These are phyloP conservation scores for Pythium myriotylum DNA, from an alignment of 352 stramenopile genomes.

Conservation along the genomic window DNA sequence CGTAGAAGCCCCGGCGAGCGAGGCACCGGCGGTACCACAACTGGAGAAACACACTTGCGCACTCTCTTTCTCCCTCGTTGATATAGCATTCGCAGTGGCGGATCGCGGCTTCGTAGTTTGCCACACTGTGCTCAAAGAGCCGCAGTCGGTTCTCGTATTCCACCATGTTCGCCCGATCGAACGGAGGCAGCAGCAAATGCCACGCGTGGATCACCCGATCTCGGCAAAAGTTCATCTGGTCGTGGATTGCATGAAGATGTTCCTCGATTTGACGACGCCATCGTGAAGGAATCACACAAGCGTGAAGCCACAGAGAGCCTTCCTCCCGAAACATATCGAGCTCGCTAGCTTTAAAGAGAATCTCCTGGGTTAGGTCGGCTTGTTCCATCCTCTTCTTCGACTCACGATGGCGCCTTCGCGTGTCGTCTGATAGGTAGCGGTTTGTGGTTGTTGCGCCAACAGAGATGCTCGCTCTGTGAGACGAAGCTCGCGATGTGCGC, in stretches of 20 bases:
- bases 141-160: slow-evolving; percentile 45
- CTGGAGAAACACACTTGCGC: slow-evolving; percentile 48
- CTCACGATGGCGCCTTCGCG: slow-evolving; percentile 30
- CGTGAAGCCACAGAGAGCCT: slow-evolving; percentile 47
- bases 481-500: slow-evolving; percentile 3
- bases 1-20: slow-evolving; percentile 58
- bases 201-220: slow-evolving; percentile 35
- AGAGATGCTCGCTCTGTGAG: slow-evolving; percentile 33
- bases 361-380: slow-evolving; percentile 33
- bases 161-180: slow-evolving; percentile 37
- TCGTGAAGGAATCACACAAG: slow-evolving; percentile 36
- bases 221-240: slow-evolving; percentile 44
- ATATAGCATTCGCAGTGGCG: slow-evolving; percentile 38
- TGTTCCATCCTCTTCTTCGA: slow-evolving; percentile 46
- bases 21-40: slow-evolving; percentile 46
- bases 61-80: slow-evolving; percentile 30
- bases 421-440: slow-evolving; percentile 26
- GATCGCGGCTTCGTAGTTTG: slow-evolving; percentile 30
- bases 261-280: slow-evolving; percentile 45
- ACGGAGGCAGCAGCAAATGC: slow-evolving; percentile 47
- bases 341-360: slow-evolving; percentile 44
- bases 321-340: slow-evolving; percentile 34
- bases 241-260: slow-evolving; percentile 38
- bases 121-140: slow-evolving; percentile 36
- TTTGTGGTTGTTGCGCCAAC: not conserved